Percentiles rank a stretch among this genome's conserved stretches.
phyloP scores from a whole-genome alignment of 2,329 filamentous ascomycete genomes.

The Paracorniculantispora psalliotae region DNA sequence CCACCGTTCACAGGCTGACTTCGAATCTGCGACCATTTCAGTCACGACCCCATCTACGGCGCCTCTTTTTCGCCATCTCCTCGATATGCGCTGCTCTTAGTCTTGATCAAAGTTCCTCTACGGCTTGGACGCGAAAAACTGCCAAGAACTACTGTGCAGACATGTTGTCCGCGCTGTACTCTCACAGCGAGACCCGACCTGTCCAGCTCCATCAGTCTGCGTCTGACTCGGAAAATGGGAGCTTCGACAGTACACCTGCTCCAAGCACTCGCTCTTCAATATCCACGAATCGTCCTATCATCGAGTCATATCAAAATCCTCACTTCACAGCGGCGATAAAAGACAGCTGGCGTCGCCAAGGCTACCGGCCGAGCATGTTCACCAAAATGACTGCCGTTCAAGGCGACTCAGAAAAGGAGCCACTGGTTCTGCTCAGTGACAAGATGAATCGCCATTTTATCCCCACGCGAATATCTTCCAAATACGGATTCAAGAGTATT shows the following conservation, averaged over 20 bases:
- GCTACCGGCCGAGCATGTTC: not conserved
- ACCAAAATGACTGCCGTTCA: not conserved
- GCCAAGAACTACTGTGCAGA: not conserved
- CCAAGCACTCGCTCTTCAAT: constrained; percentile 27
- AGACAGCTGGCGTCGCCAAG: not conserved
- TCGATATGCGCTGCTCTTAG: not conserved
- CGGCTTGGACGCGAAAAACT: not conserved
- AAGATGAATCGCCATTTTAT: not conserved
- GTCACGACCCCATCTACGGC: no score
- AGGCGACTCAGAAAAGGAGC: not conserved
- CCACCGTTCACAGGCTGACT: no score
- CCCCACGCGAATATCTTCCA: not conserved
- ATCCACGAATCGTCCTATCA: constrained; percentile 15
- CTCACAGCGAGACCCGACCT: constrained; percentile 8
- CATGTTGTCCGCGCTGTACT: constrained; percentile 11
- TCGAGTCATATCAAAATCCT: not conserved
- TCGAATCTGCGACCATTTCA: no score
- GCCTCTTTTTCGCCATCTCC: not conserved
- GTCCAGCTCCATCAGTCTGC: not conserved
- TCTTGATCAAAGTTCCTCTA: not conserved
- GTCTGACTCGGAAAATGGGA: constrained; percentile 16
- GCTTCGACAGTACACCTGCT: constrained; percentile 30
- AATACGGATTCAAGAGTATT: not conserved
- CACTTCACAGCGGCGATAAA: not conserved
- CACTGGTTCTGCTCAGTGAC: not conserved